Base-by-base conservation (phyloP, 2,329 filamentous ascomycete species). In the Fusarium sp. region DNA sequence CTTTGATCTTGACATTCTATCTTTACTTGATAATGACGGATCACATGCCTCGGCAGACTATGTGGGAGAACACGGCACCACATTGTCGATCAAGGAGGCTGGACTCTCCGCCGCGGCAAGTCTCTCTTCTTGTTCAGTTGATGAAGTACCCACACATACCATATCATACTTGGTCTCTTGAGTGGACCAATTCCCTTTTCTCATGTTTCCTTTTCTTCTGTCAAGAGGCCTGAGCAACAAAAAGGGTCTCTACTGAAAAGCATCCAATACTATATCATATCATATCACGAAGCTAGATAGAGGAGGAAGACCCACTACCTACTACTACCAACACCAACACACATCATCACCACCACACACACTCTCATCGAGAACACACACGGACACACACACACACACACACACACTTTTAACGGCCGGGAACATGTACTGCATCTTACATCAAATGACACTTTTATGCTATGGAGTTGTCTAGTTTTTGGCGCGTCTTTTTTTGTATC, bases 61-160 rank as follows among this genome's bases (percentile, higher is more conserved):
- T 61, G 70, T 75, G 72, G 72, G 74, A 70, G 68, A 73, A 73
- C 18, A 76, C 73, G 58, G 73, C 62, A 77, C 73, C 75, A 77
- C 75, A 77, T 63, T 61, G 64, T 71, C 54, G 62, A 73, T 73
- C 70, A 42, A 38, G 69, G 61, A 67, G 38, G 20, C 63, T 67
- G 66, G 67, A 64, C 54, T 60, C 50, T 62, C 68, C 60, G 59
- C 71, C 62, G 59, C 64, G 69, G 63, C 64, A 64, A 71, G 63
- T 66, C 62, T 59, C 68, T 40, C 68, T 40, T 70, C 54, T 57
- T 62, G 18, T 61, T 61, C 54, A 54, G 70, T 72, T 70, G 66
- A 70, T 73, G 70, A 54, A 54, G 11, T 54, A 67, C 29, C 38
- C 22, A 45, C 9, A 10, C 31, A 34, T 29, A 29, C 9, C 31